Evolutionary conservation across 305 asterid species (phyloP).

Genomic region (Fraxinus latifolia): DNA sequence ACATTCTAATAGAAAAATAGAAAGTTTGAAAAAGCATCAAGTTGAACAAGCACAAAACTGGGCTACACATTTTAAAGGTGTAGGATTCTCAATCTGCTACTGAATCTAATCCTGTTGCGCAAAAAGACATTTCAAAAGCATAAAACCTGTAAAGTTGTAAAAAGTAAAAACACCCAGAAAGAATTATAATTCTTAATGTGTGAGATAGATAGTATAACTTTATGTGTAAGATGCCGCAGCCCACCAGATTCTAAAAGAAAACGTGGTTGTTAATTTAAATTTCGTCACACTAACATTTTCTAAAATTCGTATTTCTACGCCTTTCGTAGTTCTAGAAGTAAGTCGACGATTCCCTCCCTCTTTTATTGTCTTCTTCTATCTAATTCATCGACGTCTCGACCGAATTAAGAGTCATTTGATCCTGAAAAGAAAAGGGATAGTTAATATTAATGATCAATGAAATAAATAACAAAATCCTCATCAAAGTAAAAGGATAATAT

Average conservation of each 20-base stretch:
- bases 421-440: background rate
- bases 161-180: background rate
- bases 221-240: background rate
- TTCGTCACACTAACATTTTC: background rate
- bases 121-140: conserved; percentile 18
- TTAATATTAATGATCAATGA: too few species aligned
- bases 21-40: conserved; percentile 8
- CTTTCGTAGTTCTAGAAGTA: background rate
- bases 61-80: conserved; percentile 17
- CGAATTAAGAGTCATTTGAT: background rate
- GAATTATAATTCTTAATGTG: background rate
- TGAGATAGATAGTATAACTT: background rate
- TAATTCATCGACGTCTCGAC: background rate
- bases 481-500: background rate
- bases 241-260: too few species aligned
- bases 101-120: conserved; percentile 22
- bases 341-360: background rate
- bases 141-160: conserved; percentile 18
- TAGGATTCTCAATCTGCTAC: background rate
- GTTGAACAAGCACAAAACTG: background rate
- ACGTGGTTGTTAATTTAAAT: conserved; percentile 6
- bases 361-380: background rate
- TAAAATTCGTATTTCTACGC: too few species aligned
- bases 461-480: background rate
- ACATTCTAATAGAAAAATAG: conserved; percentile 26